Conservation (phyloP, 371 early-diverging fungal species). For the Zancudomyces culisetae region DNA sequence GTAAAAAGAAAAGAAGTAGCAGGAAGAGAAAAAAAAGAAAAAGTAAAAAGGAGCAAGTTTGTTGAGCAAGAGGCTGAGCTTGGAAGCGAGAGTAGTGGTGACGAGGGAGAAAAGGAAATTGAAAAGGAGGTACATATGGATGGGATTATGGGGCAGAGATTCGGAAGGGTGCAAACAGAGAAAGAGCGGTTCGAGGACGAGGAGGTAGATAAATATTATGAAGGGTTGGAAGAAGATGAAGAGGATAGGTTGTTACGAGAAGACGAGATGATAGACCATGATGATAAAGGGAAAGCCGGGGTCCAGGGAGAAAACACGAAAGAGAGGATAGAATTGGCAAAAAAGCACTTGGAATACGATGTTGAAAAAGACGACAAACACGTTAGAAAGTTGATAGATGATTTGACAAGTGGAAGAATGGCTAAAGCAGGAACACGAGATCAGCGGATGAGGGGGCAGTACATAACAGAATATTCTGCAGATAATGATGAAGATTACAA, state of each 20-base stretch:
- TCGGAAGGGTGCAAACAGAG: too few relatives aligned
- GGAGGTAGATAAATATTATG: slow-evolving; percentile 11
- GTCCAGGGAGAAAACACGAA: neutral
- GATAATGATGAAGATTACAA: slow-evolving; percentile 19
- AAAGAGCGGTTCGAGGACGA: slow-evolving; percentile 8
- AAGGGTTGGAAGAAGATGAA: slow-evolving; percentile 10
- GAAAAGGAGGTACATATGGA: neutral
- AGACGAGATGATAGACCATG: slow-evolving; percentile 18
- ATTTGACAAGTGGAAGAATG: slow-evolving; percentile 15
- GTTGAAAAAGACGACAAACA: slow-evolving; percentile 15
- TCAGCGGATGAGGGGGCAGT: too few relatives aligned
- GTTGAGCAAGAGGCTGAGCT: slow-evolving; percentile 20
- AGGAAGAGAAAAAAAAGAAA: neutral
- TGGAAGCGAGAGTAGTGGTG: too few relatives aligned
- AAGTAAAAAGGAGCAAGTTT: slow-evolving; percentile 9
- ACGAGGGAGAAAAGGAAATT: slow-evolving; percentile 9
- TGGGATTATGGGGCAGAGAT: slow-evolving; percentile 9
- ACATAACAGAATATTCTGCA: slow-evolving; percentile 6
- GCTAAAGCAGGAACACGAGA: slow-evolving; percentile 1
- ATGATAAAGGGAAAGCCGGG: neutral
- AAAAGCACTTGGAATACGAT: slow-evolving; percentile 13
- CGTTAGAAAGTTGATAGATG: slow-evolving; percentile 12
- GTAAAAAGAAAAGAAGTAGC: neutral
- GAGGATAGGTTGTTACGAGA: slow-evolving; percentile 14
- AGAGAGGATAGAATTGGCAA: slow-evolving; percentile 5